Evolutionary conservation across 2,329 filamentous ascomycete species (phyloP).

Genomic region (Talaromyces sp.): DNA sequence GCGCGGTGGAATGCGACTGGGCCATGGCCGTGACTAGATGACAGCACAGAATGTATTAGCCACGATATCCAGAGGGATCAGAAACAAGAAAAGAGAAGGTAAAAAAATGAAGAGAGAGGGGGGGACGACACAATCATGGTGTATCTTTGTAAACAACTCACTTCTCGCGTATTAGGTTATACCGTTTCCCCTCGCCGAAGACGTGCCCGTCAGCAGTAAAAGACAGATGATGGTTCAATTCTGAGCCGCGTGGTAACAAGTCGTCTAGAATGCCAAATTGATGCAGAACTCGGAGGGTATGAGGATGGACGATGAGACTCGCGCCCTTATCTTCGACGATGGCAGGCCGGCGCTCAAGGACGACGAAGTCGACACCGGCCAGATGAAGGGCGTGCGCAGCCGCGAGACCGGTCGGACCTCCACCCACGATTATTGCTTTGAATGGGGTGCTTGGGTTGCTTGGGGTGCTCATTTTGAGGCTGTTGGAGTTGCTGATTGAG

Average conservation of each 20-base stretch:
- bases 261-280: slow-evolving; percentile 26
- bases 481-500: too few species aligned
- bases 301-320: slow-evolving; percentile 22
- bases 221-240: slow-evolving; percentile 8
- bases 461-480: too few species aligned
- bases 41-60: neutral
- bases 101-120: too few species aligned
- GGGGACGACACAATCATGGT: too few species aligned
- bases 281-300: slow-evolving; percentile 21
- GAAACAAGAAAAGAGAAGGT: too few species aligned
- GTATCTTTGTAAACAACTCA: too few species aligned
- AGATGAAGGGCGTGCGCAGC: slow-evolving; percentile 16
- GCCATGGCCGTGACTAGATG: neutral
- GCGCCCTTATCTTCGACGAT: slow-evolving; percentile 25
- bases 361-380: slow-evolving; percentile 29
- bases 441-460: too few species aligned
- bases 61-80: too few species aligned
- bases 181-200: slow-evolving; percentile 7
- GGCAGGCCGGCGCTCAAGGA: slow-evolving; percentile 25
- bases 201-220: slow-evolving; percentile 9
- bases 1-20: neutral
- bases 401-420: slow-evolving; percentile 16
- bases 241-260: neutral
- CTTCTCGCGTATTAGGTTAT: neutral
- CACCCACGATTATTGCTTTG: slow-evolving; percentile 19